Conservation (phyloP, 306 rosid species). For the Crotalaria pallida region DNA sequence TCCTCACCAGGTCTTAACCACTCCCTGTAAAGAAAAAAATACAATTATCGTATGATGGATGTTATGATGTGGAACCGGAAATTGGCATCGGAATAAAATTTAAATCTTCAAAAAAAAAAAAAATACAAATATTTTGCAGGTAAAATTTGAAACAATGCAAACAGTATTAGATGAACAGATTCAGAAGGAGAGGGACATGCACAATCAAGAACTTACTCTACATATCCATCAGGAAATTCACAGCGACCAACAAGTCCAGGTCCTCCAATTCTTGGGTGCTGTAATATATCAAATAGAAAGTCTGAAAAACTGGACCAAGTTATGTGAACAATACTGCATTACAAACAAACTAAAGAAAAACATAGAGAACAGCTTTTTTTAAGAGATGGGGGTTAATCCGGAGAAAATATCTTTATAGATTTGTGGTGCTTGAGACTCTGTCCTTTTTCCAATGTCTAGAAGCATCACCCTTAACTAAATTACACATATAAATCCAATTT, state of each 20-base stretch:
- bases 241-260: slow-evolving; percentile 81
- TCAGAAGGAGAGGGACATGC: not conserved
- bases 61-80: not conserved
- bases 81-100: not conserved
- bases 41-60: not conserved
- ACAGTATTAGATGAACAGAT: not conserved
- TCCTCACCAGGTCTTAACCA: slow-evolving; percentile 94
- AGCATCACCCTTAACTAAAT: slow-evolving; percentile 6
- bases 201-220: slow-evolving; percentile 49
- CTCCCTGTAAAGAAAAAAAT: slow-evolving; percentile 41
- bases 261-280: slow-evolving; percentile 94
- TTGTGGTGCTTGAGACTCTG: not conserved
- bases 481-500: not conserved
- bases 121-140: not conserved
- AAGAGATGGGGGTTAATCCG: not conserved
- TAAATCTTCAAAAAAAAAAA: not conserved
- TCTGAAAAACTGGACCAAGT: not conserved
- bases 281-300: slow-evolving; percentile 27
- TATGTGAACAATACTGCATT: not conserved
- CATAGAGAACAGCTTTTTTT: not conserved
- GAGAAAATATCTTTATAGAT: not conserved
- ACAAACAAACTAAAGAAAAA: not conserved
- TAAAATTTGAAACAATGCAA: not conserved
- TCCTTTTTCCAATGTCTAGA: not conserved
- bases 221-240: slow-evolving; percentile 73